Evolutionary conservation across 257 asterid genomes (phyloP), one percentile per base, ranked within the genome.

Genomic region (Penstemon newberryi): DNA sequence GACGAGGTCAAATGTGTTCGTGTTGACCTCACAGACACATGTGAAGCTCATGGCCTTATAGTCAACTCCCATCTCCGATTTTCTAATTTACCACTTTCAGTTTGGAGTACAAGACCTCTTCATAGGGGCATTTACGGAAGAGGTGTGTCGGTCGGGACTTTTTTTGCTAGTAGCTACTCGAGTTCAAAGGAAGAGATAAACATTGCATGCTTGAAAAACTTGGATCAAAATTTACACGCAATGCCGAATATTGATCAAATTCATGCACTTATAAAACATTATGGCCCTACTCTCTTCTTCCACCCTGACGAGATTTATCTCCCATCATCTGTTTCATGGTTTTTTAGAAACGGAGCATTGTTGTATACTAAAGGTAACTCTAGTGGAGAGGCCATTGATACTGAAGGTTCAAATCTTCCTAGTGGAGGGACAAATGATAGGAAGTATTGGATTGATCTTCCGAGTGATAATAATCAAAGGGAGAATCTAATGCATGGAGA

Each of bases 261-360:
- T 66, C 91, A 84, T 54, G 88, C 87, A 37, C 89, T 90, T 38
- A 73, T 87, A 10, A 25, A 65, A 70, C 93, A 90, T 71, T 93
- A 90, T 12, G 99, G 99, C 12, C 97, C 97, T 37, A 87, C 86
- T 8, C 56, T 93, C 39, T 90, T 82, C 79, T 90, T 90, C 73
- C 99, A 93, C 72, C 97, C 97, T 6, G 74, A 79, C 11, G 99
- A 93, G 81, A 36, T 55, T 38, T 93, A 87, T 77, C 81, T 93
- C 15, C 95, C 97, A 4, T 90, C 97, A 63, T 93, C 97, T 6
- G 96, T 90, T 73, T 79, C 88, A 1, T 93, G 99, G 99, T 88
- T 90, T 77, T 87, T 93, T 36, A 66, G 46, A 60, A 93, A 85
- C 39, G 97, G 96, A 18, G 92, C 99, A 25, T 43, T 85, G 39